Evolutionary conservation across 768 basidiomycete species (phyloP).

Genomic region (Hemileccinum impolitum): DNA sequence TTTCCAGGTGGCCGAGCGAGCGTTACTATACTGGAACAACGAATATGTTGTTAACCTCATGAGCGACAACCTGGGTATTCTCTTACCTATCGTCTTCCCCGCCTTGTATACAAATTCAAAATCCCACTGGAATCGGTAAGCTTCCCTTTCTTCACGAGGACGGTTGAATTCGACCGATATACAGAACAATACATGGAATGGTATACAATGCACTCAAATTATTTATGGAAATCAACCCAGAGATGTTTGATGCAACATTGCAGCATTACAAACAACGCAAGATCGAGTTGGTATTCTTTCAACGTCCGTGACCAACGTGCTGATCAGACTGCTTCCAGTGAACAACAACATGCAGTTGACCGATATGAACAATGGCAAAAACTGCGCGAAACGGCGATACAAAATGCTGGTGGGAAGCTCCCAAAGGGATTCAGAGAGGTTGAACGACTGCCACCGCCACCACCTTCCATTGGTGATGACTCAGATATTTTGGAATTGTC

Average conservation of each 20-base stretch:
- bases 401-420: conserved; percentile 67
- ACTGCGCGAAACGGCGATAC: conserved; percentile 70
- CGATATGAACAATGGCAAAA: conserved; percentile 91
- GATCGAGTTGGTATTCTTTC: conserved; percentile 60
- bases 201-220: conserved; percentile 97
- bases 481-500: conserved; percentile 84
- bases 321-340: conserved; percentile 45
- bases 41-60: conserved; percentile 99
- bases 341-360: conserved; percentile 78
- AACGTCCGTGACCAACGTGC: neutral
- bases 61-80: conserved; percentile 87
- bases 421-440: conserved; percentile 70
- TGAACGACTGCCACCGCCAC: conserved; percentile 70
- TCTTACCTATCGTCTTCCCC: conserved; percentile 96
- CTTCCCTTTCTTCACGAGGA: conserved; percentile 4
- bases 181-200: conserved; percentile 97
- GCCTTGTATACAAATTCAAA: conserved; percentile 94
- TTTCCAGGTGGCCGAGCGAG: conserved; percentile 98
- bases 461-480: conserved; percentile 75
- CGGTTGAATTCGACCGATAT: conserved; percentile 6
- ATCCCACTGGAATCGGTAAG: conserved; percentile 97
- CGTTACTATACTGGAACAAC: conserved; percentile 98
- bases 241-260: conserved; percentile 91
- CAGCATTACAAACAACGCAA: conserved; percentile 89
- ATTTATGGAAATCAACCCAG: conserved; percentile 99